Evolutionary conservation across 2,329 filamentous ascomycete genomes (phyloP), one percentile per base, ranked within the genome.

Genomic region (Graphiopsis chlorocephala): DNA sequence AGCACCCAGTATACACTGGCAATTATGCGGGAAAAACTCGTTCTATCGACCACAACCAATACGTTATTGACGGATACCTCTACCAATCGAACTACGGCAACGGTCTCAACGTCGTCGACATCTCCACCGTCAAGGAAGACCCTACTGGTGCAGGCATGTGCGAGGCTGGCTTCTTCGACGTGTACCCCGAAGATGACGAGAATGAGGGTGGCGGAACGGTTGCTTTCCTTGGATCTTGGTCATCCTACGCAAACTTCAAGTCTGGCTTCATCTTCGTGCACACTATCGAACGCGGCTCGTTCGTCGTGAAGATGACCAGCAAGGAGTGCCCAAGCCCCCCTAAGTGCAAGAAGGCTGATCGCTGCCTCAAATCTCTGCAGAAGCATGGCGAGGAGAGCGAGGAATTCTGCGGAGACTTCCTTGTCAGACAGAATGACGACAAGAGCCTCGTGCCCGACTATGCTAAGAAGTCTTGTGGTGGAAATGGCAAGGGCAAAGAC

Each of bases 261-360:
- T 80, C 77, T 1, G 83, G 83, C 1, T 80, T 79, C 68, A 78
- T 85, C 64, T 77, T 84, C 8, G 71, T 85, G 67, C 84, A 85
- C 73, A 82, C 79, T 3, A 85, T 84, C 64, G 83, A 85, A 73
- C 74, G 82, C 6, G 83, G 83, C 59, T 77, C 78, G 5, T 85
- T 81, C 57, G 77, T 81, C 8, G 76, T 85, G 8, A 84, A 83
- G 75, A 58, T 64, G 61, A 59, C 61, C 28, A 64, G 60, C 48
- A 62, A 62, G n/a, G 31, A 62, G 29, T 70, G 68, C 29, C 63
- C 61, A 14, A 64, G 60, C n/a, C 63, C 65, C 2, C 62, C 68
- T 10, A 64, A 66, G 23, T 70, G 68, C 57, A 59, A 70, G 61
- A 60, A 70, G 59, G 57, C 63, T 3, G 64, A 69, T 50, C 17